phyloP scores from a whole-genome alignment of 164 flowering plant species.

The Sextonia rubra region DNA sequence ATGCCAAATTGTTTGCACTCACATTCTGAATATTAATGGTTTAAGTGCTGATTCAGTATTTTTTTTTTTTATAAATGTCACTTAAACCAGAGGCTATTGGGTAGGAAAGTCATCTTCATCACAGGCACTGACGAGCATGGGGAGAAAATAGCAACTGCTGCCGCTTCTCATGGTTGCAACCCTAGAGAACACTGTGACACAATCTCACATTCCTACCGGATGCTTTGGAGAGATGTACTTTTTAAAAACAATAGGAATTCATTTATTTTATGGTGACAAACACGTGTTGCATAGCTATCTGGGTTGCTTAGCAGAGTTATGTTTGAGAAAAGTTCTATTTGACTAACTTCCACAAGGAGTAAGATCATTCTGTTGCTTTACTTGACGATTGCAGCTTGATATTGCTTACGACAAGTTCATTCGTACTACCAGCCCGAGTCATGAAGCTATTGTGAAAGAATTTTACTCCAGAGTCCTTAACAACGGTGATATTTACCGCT shows the following conservation, averaged over 20 bases:
- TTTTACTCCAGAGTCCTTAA: constrained; percentile 79
- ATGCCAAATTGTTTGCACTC: not conserved
- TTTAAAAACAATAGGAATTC: not conserved
- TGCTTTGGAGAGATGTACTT: constrained; percentile 78
- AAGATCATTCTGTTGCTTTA: not conserved
- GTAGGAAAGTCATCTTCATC: constrained; percentile 78
- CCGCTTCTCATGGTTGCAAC: constrained; percentile 60
- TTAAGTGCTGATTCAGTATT: not conserved
- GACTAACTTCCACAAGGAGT: not conserved
- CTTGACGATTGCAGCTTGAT: constrained; percentile 55
- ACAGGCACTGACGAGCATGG: constrained; percentile 99
- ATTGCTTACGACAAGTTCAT: constrained; percentile 90
- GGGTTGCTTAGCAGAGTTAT: not conserved
- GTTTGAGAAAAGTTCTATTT: not conserved
- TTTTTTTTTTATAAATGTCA: not conserved
- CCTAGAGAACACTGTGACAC: constrained; percentile 79
- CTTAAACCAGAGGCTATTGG: constrained; percentile 62
- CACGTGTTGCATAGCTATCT: not conserved
- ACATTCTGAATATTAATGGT: not conserved
- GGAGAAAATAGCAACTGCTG: constrained; percentile 91
- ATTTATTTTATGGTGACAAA: not conserved
- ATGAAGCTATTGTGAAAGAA: constrained; percentile 87
- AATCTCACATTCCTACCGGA: constrained; percentile 70
- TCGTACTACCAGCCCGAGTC: constrained; percentile 81
- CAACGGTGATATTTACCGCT: constrained; percentile 85